Conservation (phyloP, 768 basidiomycete species). For the Leucosporidium creatinivorum region DNA sequence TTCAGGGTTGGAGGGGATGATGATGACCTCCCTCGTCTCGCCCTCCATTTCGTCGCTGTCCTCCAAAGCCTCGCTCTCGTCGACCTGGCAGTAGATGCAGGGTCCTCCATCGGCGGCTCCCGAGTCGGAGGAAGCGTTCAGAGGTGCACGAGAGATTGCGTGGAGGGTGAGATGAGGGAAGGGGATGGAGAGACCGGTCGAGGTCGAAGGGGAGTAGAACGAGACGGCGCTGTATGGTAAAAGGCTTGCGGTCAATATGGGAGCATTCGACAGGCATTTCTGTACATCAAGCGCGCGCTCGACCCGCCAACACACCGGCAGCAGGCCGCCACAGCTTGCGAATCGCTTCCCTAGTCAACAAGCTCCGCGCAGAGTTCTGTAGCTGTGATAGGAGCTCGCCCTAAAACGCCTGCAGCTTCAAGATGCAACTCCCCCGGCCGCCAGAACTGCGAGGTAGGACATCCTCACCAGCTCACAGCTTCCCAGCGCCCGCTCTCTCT, state of each 20-base stretch:
- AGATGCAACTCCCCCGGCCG: too few species aligned
- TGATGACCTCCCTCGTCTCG: constrained; percentile 71
- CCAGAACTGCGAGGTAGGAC: too few species aligned
- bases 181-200: constrained; percentile 69
- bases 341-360: too few species aligned
- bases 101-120: constrained; percentile 44
- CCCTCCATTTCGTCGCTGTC: constrained; percentile 43
- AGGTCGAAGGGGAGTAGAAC: constrained; percentile 60
- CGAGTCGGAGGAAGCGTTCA: neutral
- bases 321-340: too few species aligned
- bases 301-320: too few species aligned
- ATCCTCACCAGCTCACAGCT: too few species aligned
- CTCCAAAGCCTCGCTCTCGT: constrained; percentile 51
- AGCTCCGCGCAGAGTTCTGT: too few species aligned
- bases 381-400: too few species aligned
- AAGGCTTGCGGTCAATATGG: too few species aligned
- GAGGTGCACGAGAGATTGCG: constrained; percentile 68
- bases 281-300: too few species aligned
- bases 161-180: constrained; percentile 90
- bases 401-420: too few species aligned
- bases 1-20: constrained; percentile 56
- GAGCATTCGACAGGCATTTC: too few species aligned
- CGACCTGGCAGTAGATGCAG: constrained; percentile 88
- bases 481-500: neutral
- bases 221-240: constrained; percentile 55